A percentile compares a stretch with the other conserved stretches of the same genome.
Evolutionary conservation across 805 yeast genomes (phyloP).

Genomic region (Saccharomycopsis oosterbeekiorum): DNA sequence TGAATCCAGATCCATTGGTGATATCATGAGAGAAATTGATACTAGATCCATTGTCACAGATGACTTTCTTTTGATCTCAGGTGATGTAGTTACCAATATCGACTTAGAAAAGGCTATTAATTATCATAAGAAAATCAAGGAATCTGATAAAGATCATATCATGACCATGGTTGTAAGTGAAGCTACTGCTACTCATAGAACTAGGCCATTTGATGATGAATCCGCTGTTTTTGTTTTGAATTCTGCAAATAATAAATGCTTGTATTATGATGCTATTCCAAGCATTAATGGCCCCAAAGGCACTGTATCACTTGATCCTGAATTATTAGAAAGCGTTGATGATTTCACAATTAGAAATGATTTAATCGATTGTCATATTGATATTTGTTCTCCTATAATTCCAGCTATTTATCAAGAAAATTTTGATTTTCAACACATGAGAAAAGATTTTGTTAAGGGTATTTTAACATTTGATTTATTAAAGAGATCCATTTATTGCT

Average conservation of each 20-base stretch:
- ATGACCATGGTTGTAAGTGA: conserved; percentile 88
- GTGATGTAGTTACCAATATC: conserved; percentile 91
- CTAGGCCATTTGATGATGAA: conserved; percentile 59
- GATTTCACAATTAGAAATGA: conserved; percentile 83
- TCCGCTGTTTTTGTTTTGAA: conserved; percentile 72
- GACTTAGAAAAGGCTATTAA: conserved; percentile 66
- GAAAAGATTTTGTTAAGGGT: conserved; percentile 85
- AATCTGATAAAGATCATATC: conserved; percentile 78
- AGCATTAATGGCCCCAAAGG: conserved; percentile 35
- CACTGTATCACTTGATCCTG: conserved; percentile 63
- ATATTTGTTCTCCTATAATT: conserved; percentile 88
- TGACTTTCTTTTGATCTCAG: conserved; percentile 83
- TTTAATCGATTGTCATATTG: conserved; percentile 91
- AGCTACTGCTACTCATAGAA: conserved; percentile 75
- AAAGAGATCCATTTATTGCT: conserved; percentile 85
- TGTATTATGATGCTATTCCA: conserved; percentile 76
- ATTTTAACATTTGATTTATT: conserved; percentile 83
- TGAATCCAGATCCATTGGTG: conserved; percentile 89
- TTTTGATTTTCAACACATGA: conserved; percentile 81
- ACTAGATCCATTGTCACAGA: conserved; percentile 81
- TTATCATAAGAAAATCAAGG: conserved; percentile 62
- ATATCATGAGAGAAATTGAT: conserved; percentile 93
- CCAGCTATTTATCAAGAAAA: conserved; percentile 95
- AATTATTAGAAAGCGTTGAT: conserved; percentile 60
- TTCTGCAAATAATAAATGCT: conserved; percentile 64